These are phyloP conservation scores for Panaeolus cyanescens DNA, from an alignment of 768 basidiomycete genomes.

Conservation along the genomic window DNA sequence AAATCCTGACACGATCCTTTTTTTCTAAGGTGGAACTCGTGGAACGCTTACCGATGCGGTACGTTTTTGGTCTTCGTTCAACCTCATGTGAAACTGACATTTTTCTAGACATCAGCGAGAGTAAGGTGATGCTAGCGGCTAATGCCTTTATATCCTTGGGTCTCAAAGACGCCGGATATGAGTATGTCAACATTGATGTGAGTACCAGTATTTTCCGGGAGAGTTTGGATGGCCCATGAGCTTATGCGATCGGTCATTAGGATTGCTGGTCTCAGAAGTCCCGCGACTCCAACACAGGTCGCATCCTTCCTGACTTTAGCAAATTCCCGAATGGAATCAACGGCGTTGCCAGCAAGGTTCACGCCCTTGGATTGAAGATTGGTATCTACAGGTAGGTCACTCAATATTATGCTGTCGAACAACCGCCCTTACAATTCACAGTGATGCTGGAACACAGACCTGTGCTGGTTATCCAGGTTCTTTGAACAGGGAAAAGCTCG, in stretches of 20 bases:
- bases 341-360: conserved; percentile 43
- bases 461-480: conserved; percentile 68
- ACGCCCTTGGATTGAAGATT: conserved; percentile 52
- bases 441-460: conserved; percentile 70
- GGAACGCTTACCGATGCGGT: conserved; percentile 49
- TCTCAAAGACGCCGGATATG: conserved; percentile 48
- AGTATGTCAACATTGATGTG: conserved; percentile 56
- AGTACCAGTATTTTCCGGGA: conserved; percentile 11
- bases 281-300: conserved; percentile 41
- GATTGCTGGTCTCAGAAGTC: conserved; percentile 49
- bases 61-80: neutral
- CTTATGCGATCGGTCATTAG: conserved; percentile 21
- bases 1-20: neutral
- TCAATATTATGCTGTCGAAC: neutral
- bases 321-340: conserved; percentile 60
- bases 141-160: conserved; percentile 47
- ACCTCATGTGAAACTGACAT: neutral
- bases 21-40: conserved; percentile 52
- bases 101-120: conserved; percentile 41
- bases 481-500: conserved; percentile 58
- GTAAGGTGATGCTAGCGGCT: conserved; percentile 47
- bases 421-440: conserved; percentile 31
- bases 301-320: conserved; percentile 46
- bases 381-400: conserved; percentile 50
- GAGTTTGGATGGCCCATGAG: neutral